Base-by-base conservation (phyloP, 257 asterid species). In the Jasminum sambac region DNA sequence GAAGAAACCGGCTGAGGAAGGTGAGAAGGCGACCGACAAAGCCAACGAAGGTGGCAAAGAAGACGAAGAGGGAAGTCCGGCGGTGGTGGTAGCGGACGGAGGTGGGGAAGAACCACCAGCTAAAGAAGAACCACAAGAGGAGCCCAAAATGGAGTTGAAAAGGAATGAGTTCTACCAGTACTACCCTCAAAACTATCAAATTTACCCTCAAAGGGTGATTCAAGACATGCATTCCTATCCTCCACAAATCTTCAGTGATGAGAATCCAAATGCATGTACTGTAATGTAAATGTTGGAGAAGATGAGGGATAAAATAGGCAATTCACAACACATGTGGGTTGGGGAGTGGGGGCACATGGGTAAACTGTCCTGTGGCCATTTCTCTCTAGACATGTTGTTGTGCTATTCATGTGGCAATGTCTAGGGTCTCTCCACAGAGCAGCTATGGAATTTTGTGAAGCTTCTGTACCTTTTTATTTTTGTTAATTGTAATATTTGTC, bases 181-280 rank as follows among this genome's bases (percentile, higher is more conserved):
- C 75, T 72, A 79, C 81, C 88, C 85, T 0, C 80, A 68, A 67
- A 69, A 82, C 62, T 41, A 72, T 66, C 84, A 80, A 62, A 38
- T 75, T 16, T 77, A 82, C 43, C 89, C 87, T 0, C 89, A 77
- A 8, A 77, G 77, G 60, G 41, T 39, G 39, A 83, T 84, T 23
- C 88, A 81, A 11, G 90, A 85, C 41, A 67, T 70, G 55, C 52
- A 81, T 25, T 84, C 84, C 21, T 83, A 83, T 66, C 84, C 88
- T 3, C 90, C 90, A n/a, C 90, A 85, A 79, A 83, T 85, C 66
- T 85, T 85, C 44, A 85, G 90, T 61, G 90, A 85, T 66, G 90
- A 85, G 85, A 85, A 85, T 67, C 90, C 90, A 42, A 83, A 85
- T 68, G 88, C 90, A 21, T 85, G 90, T 60, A 12, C 73, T 6